Percentiles rank a stretch among this genome's conserved stretches.
These are phyloP conservation scores for Passiflora organensis DNA, from an alignment of 345 rosid genomes.

Conservation along the genomic window DNA sequence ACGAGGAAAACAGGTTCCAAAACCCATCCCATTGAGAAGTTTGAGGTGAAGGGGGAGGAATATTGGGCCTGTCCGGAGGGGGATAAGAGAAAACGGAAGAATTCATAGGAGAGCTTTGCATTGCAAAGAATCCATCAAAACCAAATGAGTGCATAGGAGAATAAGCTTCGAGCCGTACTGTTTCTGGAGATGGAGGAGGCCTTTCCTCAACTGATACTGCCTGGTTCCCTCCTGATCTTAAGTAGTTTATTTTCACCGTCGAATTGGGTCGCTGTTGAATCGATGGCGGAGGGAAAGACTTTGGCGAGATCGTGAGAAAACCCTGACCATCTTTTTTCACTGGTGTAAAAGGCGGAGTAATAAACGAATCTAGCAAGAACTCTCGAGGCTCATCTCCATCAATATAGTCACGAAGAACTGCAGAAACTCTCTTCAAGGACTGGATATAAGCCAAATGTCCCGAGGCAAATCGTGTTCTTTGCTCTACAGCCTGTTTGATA, in stretches of 20 bases:
- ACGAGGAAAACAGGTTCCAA: conserved; percentile 94
- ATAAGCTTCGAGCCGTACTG: conserved; percentile 47
- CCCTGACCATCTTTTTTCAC: conserved; percentile 53
- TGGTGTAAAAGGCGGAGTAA: conserved; percentile 51
- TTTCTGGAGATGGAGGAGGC: conserved; percentile 76
- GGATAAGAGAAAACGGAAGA: conserved; percentile 42
- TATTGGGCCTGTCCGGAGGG: conserved; percentile 41
- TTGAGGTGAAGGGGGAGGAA: conserved; percentile 89
- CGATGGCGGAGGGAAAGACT: conserved; percentile 38
- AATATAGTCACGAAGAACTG: conserved; percentile 67
- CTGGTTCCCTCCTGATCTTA: conserved; percentile 62
- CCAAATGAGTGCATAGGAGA: conserved; percentile 54
- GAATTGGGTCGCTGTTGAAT: conserved; percentile 42
- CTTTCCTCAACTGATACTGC: conserved; percentile 74
- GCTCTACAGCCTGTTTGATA: conserved; percentile 86
- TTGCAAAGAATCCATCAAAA: conserved; percentile 52
- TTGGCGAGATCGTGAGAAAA: conserved; percentile 66
- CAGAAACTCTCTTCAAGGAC: conserved; percentile 76
- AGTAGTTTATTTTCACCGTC: conserved; percentile 50
- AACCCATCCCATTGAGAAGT: conserved; percentile 90
- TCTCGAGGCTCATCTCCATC: conserved; percentile 71
- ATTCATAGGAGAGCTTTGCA: conserved; percentile 48
- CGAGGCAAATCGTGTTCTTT: conserved; percentile 73
- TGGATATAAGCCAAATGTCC: conserved; percentile 75
- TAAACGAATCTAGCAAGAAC: conserved; percentile 56